A percentile compares a stretch with the other conserved stretches of the same genome.
phyloP scores from a whole-genome alignment of 768 basidiomycete genomes.

The Suillus brevipes region DNA sequence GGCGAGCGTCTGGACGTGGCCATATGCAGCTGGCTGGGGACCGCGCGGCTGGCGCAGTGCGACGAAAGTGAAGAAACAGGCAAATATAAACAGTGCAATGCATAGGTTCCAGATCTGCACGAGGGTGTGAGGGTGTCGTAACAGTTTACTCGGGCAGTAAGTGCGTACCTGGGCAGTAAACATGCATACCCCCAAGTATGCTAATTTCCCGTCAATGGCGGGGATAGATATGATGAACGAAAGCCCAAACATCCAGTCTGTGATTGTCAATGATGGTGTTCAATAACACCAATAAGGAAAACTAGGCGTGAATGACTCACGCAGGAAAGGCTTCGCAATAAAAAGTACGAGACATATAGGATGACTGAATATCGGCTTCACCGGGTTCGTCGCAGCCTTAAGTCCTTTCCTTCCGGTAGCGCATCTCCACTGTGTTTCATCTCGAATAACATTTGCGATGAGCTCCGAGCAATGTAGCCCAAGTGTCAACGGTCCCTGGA shows the following conservation, averaged over 20 bases:
- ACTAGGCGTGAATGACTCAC: no score
- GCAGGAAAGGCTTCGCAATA: no score
- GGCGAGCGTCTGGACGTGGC: conserved; percentile 35
- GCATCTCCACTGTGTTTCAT: conserved; percentile 29
- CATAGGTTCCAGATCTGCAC: conserved; percentile 29
- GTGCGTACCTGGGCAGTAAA: conserved; percentile 19
- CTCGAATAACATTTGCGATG: conserved; percentile 29
- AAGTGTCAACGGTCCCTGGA: conserved; percentile 33
- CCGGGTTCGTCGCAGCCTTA: conserved; percentile 18
- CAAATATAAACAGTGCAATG: conserved; percentile 20
- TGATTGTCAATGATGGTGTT: no score
- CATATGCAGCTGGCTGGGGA: conserved; percentile 33
- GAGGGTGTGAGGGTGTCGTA: not conserved
- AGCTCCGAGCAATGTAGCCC: conserved; percentile 31
- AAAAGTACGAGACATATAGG: no score
- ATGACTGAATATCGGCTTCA: conserved; percentile 7
- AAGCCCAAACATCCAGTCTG: no score
- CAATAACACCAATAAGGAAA: no score
- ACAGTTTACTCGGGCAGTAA: not conserved
- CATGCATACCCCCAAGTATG: no score
- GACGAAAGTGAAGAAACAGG: conserved; percentile 18
- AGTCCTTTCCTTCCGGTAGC: conserved; percentile 19
- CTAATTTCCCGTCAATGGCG: no score
- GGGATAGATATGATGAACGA: no score
- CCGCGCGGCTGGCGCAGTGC: conserved; percentile 20